Conservation (phyloP, 495 filamentous ascomycete genomes). For the Antarctomyces pellizariae region DNA sequence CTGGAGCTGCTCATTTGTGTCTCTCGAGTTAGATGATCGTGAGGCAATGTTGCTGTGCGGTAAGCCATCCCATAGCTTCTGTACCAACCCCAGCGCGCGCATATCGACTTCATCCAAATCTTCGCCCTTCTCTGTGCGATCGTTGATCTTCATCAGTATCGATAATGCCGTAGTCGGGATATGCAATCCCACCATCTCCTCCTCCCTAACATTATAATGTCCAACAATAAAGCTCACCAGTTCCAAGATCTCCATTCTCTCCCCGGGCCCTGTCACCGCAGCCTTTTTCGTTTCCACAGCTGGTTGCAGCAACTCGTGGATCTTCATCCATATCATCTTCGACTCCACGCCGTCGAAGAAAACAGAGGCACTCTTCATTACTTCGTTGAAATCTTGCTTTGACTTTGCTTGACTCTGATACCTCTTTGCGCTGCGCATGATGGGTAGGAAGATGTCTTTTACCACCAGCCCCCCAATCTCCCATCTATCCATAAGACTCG, state of each 20-base stretch:
- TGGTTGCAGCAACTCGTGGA: slow-evolving; percentile 32
- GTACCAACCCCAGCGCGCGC: too few species aligned
- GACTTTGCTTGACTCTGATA: slow-evolving; percentile 36
- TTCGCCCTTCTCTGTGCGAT: slow-evolving; percentile 13
- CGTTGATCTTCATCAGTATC: slow-evolving; percentile 36
- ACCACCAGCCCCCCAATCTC: slow-evolving; percentile 83
- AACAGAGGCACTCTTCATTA: slow-evolving; percentile 71
- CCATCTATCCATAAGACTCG: slow-evolving; percentile 94
- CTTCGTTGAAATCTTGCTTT: slow-evolving; percentile 56
- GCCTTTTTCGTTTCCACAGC: slow-evolving; percentile 26
- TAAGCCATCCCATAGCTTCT: too few species aligned
- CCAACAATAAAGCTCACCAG: slow-evolving; percentile 62
- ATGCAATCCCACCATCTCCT: slow-evolving; percentile 82
- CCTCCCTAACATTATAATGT: slow-evolving; percentile 83
- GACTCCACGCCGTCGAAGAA: slow-evolving; percentile 98
- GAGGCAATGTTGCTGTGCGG: too few species aligned
- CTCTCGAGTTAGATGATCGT: too few species aligned
- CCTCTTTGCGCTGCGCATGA: slow-evolving; percentile 49
- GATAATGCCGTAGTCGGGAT: slow-evolving; percentile 51
- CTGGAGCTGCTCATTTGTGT: too few species aligned
- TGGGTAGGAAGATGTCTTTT: slow-evolving; percentile 65
- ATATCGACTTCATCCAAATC: too few species aligned
- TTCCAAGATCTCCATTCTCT: slow-evolving; percentile 33
- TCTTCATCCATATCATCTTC: slow-evolving; percentile 71
- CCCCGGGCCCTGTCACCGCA: slow-evolving; percentile 13